Evolutionary conservation across 129 eudicot genomes (phyloP), one percentile per base, ranked within the genome.

Genomic region (Centella asiatica): DNA sequence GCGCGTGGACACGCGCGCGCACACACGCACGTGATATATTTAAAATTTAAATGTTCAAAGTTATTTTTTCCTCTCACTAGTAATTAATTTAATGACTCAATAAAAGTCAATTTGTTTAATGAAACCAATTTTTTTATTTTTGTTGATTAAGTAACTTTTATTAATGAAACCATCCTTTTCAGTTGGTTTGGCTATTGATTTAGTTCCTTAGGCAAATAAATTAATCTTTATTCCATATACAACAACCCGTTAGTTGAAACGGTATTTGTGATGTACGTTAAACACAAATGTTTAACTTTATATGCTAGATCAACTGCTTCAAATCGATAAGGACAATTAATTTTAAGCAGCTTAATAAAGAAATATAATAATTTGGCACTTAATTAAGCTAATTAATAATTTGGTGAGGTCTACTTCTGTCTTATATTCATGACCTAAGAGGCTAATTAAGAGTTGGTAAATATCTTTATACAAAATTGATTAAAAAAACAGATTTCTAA

Each of bases 271-370:
- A 42, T n/a, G 24, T 68, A 44, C 13, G 14, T 22, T 68, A 44
- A 57, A 22, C 57, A 27, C 10, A 1, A 29, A 39, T 60, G 20
- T 19, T 67, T 49, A 25, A 32, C 37, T 68, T 13, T 74, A 57
- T 60, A 57, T 61, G 34, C 25, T 74, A 53, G 37, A 42, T 56
- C 33, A 50, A 33, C 39, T 4, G 69, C 53, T 69, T 80, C 64
- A 65, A 11, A 69, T 66, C 36, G 25, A 66, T 65, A 60, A 33
- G 28, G 71, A 74, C 76, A 74, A 58, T 27, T 1, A n/a, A 15
- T 12, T 3, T 52, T 6, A 72, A 67, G 50, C 57, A 36, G n/a
- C n/a, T n/a, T n/a, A n/a, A n/a, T 27, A 57, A 18, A 50, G 69
- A 62, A 24, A 52, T 27, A 32, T 62, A 50, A 48, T 53, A 37